Percentiles rank a stretch among this genome's conserved stretches.
phyloP scores from a whole-genome alignment of 2,329 filamentous ascomycete genomes.

The Trichoderma polysporum region DNA sequence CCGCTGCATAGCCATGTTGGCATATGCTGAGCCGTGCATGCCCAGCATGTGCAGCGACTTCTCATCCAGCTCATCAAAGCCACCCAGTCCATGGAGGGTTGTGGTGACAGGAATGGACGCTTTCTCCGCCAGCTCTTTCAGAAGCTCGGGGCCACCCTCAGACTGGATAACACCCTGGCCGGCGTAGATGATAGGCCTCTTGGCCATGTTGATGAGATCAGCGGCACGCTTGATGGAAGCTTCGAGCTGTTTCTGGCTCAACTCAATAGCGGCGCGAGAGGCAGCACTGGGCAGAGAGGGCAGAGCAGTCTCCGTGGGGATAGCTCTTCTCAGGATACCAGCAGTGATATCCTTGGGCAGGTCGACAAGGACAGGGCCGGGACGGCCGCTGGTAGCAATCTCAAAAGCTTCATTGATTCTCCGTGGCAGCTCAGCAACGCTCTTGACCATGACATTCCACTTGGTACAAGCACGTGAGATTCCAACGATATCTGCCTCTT shows the following conservation, averaged over 20 bases:
- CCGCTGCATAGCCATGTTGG: constrained; percentile 97
- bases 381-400: constrained; percentile 91
- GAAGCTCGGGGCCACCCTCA: constrained; percentile 72
- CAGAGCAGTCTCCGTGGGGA: constrained; percentile 71
- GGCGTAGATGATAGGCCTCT: constrained; percentile 94
- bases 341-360: constrained; percentile 96
- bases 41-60: constrained; percentile 98
- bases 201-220: constrained; percentile 78
- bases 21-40: constrained; percentile 96
- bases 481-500: constrained; percentile 91
- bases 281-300: constrained; percentile 84
- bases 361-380: constrained; percentile 92
- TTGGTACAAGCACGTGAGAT: constrained; percentile 95
- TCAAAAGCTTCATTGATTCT: constrained; percentile 98
- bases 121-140: constrained; percentile 88
- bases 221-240: constrained; percentile 75
- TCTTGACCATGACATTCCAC: constrained; percentile 99
- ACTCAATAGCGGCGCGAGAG: constrained; percentile 73
- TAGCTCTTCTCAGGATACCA: constrained; percentile 76
- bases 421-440: constrained; percentile 85
- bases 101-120: constrained; percentile 91
- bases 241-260: constrained; percentile 70
- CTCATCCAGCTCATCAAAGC: constrained; percentile 86
- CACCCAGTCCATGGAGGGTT: constrained; percentile 89
- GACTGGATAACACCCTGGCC: constrained; percentile 84